A percentile compares a stretch with the other conserved stretches of the same genome.
Conservation (phyloP, 495 filamentous ascomycete species). For the Letharia columbiana region DNA sequence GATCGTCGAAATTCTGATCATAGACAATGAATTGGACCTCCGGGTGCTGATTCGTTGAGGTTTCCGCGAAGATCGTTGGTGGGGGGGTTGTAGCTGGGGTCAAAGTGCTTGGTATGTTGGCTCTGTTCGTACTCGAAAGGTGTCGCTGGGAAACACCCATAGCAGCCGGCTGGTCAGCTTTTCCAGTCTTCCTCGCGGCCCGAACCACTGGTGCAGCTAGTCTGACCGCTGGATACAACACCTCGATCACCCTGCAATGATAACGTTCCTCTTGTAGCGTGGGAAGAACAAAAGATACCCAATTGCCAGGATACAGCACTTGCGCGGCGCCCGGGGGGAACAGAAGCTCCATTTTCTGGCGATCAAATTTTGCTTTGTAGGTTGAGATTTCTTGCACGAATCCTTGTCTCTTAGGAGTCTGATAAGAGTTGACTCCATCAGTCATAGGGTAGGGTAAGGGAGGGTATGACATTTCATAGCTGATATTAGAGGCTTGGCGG, state of each 20-base stretch:
- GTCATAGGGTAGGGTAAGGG: no score
- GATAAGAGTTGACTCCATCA: not conserved
- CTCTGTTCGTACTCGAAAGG: not conserved
- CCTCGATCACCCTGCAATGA: constrained; percentile 39
- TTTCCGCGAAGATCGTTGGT: not conserved
- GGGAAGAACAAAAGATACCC: constrained; percentile 43
- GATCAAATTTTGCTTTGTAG: constrained; percentile 23
- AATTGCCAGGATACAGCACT: constrained; percentile 45
- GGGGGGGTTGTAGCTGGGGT: constrained; percentile 22
- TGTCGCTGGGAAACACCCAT: constrained; percentile 4
- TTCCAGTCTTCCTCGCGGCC: not conserved
- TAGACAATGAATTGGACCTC: constrained; percentile 39
- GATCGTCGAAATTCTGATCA: constrained; percentile 47
- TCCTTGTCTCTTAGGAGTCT: not conserved
- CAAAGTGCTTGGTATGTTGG: constrained; percentile 5
- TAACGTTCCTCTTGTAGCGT: constrained; percentile 23
- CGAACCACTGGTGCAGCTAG: constrained; percentile 26
- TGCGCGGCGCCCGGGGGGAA: constrained; percentile 27
- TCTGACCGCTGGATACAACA: constrained; percentile 29
- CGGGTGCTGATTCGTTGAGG: constrained; percentile 17
- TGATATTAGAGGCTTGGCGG: not conserved
- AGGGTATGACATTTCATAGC: not conserved
- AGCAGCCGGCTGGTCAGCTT: constrained; percentile 1
- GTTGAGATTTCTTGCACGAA: not conserved
- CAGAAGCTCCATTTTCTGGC: constrained; percentile 36